These are phyloP conservation scores for Cucurbitaria berberidis DNA, from an alignment of 2,329 filamentous ascomycete species.

Conservation along the genomic window DNA sequence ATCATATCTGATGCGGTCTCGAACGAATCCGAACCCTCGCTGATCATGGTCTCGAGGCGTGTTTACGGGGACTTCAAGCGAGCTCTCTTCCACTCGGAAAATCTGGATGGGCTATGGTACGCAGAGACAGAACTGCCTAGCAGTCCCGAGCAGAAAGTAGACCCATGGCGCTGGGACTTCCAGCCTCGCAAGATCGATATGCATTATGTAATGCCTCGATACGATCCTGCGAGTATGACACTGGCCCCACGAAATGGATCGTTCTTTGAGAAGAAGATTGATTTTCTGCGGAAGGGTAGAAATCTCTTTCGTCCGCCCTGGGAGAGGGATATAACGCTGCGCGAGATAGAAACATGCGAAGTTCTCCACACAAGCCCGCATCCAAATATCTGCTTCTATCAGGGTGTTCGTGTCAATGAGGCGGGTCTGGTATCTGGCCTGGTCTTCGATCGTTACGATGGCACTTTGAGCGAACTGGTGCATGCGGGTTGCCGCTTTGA, in stretches of 20 bases:
- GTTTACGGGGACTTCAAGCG: background rate
- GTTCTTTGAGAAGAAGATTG: background rate
- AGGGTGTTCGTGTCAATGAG: background rate
- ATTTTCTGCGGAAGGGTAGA: background rate
- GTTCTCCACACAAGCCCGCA: slow-evolving; percentile 2
- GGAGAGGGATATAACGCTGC: background rate
- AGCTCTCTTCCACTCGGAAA: background rate
- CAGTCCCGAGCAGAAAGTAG: background rate
- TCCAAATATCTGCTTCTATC: slow-evolving; percentile 8
- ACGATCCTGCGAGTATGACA: background rate
- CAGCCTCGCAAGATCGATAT: background rate
- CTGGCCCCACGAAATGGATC: background rate
- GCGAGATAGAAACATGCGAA: slow-evolving; percentile 4
- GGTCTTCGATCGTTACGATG: slow-evolving; percentile 7
- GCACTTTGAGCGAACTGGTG: background rate
- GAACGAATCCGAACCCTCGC: background rate
- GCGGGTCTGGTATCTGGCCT: background rate
- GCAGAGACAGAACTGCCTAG: background rate
- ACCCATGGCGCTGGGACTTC: background rate
- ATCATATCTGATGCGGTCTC: background rate
- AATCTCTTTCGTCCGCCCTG: background rate
- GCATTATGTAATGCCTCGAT: background rate
- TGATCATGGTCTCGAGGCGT: background rate
- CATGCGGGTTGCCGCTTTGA: background rate
- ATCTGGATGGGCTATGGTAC: background rate